Conservation (phyloP, 352 stramenopile species). For the Phytophthora idaei region DNA sequence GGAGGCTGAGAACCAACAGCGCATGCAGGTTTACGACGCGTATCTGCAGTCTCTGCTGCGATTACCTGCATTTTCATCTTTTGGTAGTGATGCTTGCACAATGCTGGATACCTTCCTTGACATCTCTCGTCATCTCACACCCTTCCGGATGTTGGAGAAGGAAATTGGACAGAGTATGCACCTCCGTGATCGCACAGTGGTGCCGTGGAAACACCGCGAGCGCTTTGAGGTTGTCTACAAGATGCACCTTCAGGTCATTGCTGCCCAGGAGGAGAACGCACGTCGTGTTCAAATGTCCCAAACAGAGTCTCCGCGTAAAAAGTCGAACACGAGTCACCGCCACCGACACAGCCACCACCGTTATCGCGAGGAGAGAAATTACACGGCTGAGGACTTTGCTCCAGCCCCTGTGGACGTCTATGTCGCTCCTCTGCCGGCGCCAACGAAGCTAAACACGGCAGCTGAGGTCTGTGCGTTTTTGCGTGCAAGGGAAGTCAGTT, state of each 20-base stretch:
- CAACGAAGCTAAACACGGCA: constrained; percentile 12
- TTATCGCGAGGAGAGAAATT: constrained; percentile 11
- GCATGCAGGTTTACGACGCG: constrained; percentile 42
- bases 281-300: constrained; percentile 4
- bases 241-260: constrained; percentile 46
- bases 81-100: constrained; percentile 57
- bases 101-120: constrained; percentile 78
- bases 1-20: constrained; percentile 46
- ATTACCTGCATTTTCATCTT: constrained; percentile 55
- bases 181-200: constrained; percentile 48
- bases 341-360: constrained; percentile 26
- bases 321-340: constrained; percentile 15
- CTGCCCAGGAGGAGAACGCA: constrained; percentile 30
- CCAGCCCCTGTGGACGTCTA: background rate
- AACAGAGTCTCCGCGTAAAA: constrained; percentile 10
- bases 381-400: background rate
- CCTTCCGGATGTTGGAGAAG: constrained; percentile 56
- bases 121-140: constrained; percentile 55
- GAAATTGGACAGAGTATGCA: constrained; percentile 54
- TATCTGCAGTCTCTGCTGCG: constrained; percentile 63
- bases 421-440: constrained; percentile 19
- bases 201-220: constrained; percentile 56
- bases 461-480: constrained; percentile 19
- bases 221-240: constrained; percentile 64
- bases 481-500: background rate